Percentiles rank a stretch among this genome's conserved stretches.
phyloP scores from a whole-genome alignment of 257 asterid species.

The Ajuga chamaepitys region DNA sequence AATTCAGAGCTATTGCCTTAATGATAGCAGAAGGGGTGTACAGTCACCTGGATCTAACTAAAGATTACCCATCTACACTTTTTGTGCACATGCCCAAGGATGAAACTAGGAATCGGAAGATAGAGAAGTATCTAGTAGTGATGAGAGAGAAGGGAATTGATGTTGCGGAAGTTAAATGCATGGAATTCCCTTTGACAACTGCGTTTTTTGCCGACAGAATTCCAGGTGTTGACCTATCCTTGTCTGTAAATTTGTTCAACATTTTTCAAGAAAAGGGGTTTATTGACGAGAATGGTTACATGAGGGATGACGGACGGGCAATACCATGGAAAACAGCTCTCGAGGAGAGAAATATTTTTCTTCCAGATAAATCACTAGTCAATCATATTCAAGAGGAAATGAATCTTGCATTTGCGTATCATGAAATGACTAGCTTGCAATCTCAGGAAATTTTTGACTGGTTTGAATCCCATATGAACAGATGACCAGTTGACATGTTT shows the following conservation, averaged over 20 bases:
- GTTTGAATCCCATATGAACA: slow-evolving; percentile 73
- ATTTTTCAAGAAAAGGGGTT: slow-evolving; percentile 61
- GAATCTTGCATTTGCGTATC: slow-evolving; percentile 95
- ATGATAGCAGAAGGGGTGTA: slow-evolving; percentile 93
- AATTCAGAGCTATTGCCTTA: slow-evolving; percentile 45
- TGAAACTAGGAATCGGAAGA: slow-evolving; percentile 47
- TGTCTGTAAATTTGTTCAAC: slow-evolving; percentile 40
- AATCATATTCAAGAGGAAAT: slow-evolving; percentile 90
- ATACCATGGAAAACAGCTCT: slow-evolving; percentile 65
- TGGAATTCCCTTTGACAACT: slow-evolving; percentile 69
- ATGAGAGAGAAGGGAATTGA: slow-evolving; percentile 60
- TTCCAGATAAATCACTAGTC: slow-evolving; percentile 50
- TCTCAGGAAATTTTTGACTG: slow-evolving; percentile 65
- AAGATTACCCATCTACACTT: slow-evolving; percentile 68
- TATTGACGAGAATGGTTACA: slow-evolving; percentile 64
- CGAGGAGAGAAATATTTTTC: slow-evolving; percentile 41
- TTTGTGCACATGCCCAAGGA: slow-evolving; percentile 99
- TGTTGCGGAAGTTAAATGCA: slow-evolving; percentile 62
- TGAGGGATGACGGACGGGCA: slow-evolving; percentile 81
- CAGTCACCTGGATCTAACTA: slow-evolving; percentile 40
- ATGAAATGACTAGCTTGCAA: slow-evolving; percentile 93
- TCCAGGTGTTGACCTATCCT: slow-evolving; percentile 40
- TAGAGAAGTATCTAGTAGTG: slow-evolving; percentile 43
- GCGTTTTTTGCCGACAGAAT: slow-evolving; percentile 57
- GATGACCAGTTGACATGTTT: slow-evolving; percentile 9